A percentile compares a stretch with the other conserved stretches of the same genome.
Evolutionary conservation across 2,329 filamentous ascomycete species (phyloP).

Genomic region (Botrytis hyacinthi): DNA sequence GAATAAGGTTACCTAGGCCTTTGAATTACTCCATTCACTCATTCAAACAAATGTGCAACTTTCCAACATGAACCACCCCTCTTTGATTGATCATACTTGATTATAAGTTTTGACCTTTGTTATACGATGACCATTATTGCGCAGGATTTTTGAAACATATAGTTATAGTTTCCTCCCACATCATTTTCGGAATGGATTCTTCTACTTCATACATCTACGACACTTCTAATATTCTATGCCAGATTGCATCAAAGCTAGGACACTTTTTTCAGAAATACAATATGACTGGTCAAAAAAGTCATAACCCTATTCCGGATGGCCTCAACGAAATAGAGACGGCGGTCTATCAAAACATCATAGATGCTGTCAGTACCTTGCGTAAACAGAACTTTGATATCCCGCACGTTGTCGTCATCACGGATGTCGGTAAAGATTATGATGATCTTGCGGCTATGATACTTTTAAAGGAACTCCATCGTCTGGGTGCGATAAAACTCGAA

Average conservation of each 20-base stretch:
- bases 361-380: neutral
- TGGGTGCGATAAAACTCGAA: conserved; percentile 31
- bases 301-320: neutral
- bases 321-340: neutral
- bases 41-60: neutral
- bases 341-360: conserved; percentile 6
- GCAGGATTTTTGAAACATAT: neutral
- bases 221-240: neutral
- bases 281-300: neutral
- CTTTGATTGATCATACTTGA: neutral
- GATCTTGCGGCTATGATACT: conserved; percentile 35
- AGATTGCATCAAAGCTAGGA: neutral
- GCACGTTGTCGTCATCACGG: conserved; percentile 33
- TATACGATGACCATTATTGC: neutral
- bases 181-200: neutral
- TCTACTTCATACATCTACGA: neutral
- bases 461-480: conserved; percentile 34
- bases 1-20: neutral
- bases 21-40: neutral
- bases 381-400: conserved; percentile 17
- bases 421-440: conserved; percentile 37
- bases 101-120: neutral
- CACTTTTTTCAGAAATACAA: neutral
- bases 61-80: neutral
- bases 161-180: neutral